These are phyloP conservation scores for Periconia sp. DNA, from an alignment of 2,329 filamentous ascomycete genomes.

Conservation along the genomic window DNA sequence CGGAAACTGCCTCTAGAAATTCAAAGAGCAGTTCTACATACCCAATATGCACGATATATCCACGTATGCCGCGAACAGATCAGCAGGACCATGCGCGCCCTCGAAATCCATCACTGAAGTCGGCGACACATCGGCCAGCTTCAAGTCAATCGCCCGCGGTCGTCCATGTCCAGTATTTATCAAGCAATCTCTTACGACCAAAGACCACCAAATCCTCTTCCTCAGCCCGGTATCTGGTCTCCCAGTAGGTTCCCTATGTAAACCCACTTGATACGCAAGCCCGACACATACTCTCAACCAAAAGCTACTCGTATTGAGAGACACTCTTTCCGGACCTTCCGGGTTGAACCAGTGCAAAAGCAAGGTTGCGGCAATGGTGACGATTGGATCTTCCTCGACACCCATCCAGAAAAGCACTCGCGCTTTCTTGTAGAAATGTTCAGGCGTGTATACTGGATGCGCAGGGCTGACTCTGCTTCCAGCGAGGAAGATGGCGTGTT, in stretches of 20 bases:
- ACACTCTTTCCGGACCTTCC: conserved; percentile 45
- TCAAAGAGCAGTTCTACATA: conserved; percentile 1
- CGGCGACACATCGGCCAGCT: conserved; percentile 43
- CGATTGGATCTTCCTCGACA: conserved; percentile 41
- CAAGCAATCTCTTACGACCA: conserved; percentile 46
- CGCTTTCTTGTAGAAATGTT: conserved; percentile 39
- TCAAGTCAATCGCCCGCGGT: conserved; percentile 45
- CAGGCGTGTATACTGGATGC: conserved; percentile 32
- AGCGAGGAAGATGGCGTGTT: conserved; percentile 46
- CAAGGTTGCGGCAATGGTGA: conserved; percentile 43
- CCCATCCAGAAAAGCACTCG: conserved; percentile 38
- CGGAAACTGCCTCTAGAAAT: too few relatives aligned
- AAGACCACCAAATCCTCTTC: conserved; percentile 48
- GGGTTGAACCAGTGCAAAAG: conserved; percentile 50
- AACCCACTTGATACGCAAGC: conserved; percentile 47
- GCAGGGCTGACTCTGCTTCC: conserved; percentile 46
- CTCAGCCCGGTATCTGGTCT: conserved; percentile 40
- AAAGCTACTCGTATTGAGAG: conserved; percentile 48
- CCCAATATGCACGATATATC: conserved; percentile 43
- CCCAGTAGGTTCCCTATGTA: conserved; percentile 45
- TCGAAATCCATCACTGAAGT: conserved; percentile 42
- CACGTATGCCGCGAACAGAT: conserved; percentile 44
- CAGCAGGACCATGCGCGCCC: conserved; percentile 27
- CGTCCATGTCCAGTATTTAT: conserved; percentile 46
- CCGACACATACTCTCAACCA: conserved; percentile 48